Conservation (phyloP, 306 rosid genomes). For the Corylus americana region DNA sequence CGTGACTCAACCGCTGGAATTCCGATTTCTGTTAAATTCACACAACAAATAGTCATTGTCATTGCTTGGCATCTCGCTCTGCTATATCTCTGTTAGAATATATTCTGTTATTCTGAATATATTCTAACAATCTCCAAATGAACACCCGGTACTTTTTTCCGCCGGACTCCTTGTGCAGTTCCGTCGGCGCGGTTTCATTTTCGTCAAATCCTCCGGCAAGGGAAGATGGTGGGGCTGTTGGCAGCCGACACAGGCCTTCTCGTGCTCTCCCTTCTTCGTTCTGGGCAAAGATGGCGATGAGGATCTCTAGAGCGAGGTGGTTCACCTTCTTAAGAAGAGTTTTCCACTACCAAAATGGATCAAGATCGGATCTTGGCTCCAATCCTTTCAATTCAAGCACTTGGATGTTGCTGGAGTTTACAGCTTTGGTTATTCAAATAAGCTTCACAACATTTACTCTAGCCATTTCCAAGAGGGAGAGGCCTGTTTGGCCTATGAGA, state of each 20-base stretch:
- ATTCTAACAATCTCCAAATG: slow-evolving; percentile 22
- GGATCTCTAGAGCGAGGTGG: slow-evolving; percentile 95
- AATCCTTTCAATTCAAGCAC: slow-evolving; percentile 84
- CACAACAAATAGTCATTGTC: too few species aligned
- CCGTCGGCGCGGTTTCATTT: slow-evolving; percentile 38
- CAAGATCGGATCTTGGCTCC: slow-evolving; percentile 80
- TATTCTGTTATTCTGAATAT: too few species aligned
- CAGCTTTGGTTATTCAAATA: slow-evolving; percentile 69
- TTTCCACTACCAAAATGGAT: slow-evolving; percentile 90
- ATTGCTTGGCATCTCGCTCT: too few species aligned
- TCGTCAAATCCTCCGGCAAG: slow-evolving; percentile 43
- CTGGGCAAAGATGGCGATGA: slow-evolving; percentile 62
- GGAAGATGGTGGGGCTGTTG: slow-evolving; percentile 34
- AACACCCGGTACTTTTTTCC: slow-evolving; percentile 42
- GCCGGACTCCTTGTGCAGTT: slow-evolving; percentile 36
- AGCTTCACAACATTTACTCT: slow-evolving; percentile 52
- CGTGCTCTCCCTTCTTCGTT: slow-evolving; percentile 44
- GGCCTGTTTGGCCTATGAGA: slow-evolving; percentile 98
- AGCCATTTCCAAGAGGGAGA: slow-evolving; percentile 69
- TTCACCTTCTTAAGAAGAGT: slow-evolving; percentile 84
- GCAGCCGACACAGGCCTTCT: slow-evolving; percentile 41
- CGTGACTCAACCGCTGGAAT: slow-evolving; percentile 13
- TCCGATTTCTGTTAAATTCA: neutral
- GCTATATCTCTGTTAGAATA: too few species aligned
- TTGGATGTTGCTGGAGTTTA: slow-evolving; percentile 83